phyloP scores from a whole-genome alignment of 768 basidiomycete genomes.

The Kwoniella shandongensis region DNA sequence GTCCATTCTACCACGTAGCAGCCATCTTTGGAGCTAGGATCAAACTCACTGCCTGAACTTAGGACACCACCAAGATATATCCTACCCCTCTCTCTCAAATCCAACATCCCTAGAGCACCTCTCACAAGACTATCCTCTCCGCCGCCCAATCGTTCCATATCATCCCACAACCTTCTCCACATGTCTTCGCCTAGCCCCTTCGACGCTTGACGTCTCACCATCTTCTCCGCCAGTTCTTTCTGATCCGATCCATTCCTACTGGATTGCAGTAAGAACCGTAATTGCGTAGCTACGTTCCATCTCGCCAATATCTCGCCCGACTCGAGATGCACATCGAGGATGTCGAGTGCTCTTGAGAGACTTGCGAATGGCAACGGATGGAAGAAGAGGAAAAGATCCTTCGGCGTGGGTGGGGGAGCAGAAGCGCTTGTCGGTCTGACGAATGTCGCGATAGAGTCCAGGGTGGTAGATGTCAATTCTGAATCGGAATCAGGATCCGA shows the following conservation, averaged over 20 bases:
- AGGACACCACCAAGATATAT: conserved; percentile 85
- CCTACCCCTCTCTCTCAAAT: conserved; percentile 67
- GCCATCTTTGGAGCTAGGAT: too few relatives aligned
- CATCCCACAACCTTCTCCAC: conserved; percentile 84
- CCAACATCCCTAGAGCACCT: conserved; percentile 78
- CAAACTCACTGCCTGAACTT: conserved; percentile 77
- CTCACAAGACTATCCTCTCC: conserved; percentile 63
- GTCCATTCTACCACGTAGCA: too few relatives aligned
- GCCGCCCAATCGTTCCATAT: conserved; percentile 77
- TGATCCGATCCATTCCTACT: conserved; percentile 67
- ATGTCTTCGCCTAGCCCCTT: conserved; percentile 55
- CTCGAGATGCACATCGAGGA: conserved; percentile 90
- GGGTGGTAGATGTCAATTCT: conserved; percentile 77
- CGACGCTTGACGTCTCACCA: conserved; percentile 58
- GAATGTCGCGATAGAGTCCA: conserved; percentile 74
- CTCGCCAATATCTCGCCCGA: conserved; percentile 86
- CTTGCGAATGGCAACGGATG: conserved; percentile 70
- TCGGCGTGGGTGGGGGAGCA: conserved; percentile 59
- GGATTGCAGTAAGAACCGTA: conserved; percentile 89
- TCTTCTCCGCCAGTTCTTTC: conserved; percentile 77
- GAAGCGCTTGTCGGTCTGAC: conserved; percentile 70
- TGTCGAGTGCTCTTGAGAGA: conserved; percentile 79
- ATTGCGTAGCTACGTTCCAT: conserved; percentile 78
- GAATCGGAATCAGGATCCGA: conserved; percentile 61
- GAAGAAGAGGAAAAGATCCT: conserved; percentile 79